phyloP scores from a whole-genome alignment of 169 alveolate species.

The Babesia sp. region DNA sequence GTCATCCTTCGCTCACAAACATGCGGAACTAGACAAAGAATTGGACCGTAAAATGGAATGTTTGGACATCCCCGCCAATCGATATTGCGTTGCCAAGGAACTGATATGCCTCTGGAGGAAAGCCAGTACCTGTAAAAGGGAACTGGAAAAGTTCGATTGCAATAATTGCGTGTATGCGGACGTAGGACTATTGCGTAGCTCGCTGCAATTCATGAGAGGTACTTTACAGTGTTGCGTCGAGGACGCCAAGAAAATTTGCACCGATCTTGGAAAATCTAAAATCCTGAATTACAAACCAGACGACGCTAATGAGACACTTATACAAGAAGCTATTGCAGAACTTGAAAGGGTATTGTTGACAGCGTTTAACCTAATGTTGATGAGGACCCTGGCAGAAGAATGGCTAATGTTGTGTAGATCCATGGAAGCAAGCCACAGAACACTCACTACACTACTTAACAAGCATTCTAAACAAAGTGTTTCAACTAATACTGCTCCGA shows the following conservation, averaged over 20 bases:
- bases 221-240: background rate
- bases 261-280: background rate
- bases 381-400: background rate
- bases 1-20: background rate
- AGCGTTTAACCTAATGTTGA: background rate
- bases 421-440: background rate
- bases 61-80: too few relatives aligned
- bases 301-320: background rate
- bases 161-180: background rate
- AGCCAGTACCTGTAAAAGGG: background rate
- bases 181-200: background rate
- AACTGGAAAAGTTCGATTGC: background rate
- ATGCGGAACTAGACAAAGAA: background rate
- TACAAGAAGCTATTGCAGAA: background rate
- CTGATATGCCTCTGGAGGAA: background rate
- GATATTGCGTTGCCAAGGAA: background rate
- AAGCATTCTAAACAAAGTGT: background rate
- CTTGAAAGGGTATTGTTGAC: background rate
- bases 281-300: background rate
- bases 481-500: background rate
- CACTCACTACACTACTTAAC: background rate
- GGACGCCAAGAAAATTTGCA: background rate
- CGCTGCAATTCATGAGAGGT: background rate
- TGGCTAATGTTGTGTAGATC: slow-evolving; percentile 3
- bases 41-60: background rate